Evolutionary conservation across 768 basidiomycete genomes (phyloP).

Genomic region (Coprinopsis marcescibilis): DNA sequence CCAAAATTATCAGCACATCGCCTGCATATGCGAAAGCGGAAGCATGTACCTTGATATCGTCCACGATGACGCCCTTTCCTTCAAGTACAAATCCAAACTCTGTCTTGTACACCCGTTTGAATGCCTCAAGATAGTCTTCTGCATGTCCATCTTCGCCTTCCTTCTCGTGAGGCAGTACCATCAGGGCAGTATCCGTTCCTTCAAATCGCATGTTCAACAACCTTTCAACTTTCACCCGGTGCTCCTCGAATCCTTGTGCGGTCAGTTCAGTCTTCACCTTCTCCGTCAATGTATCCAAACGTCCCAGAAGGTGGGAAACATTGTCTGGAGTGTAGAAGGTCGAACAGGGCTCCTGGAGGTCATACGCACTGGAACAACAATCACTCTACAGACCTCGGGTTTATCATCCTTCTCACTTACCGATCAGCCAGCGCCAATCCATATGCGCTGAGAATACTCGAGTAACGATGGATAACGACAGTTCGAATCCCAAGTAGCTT

Average conservation of each 20-base stretch:
- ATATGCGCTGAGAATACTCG: slow-evolving; percentile 90
- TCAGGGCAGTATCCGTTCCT: slow-evolving; percentile 88
- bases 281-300: slow-evolving; percentile 63
- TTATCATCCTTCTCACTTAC: slow-evolving; percentile 20
- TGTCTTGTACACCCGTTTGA: slow-evolving; percentile 72
- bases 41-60: slow-evolving; percentile 73
- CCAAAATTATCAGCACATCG: slow-evolving; percentile 1
- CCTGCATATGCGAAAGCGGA: background rate
- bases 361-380: slow-evolving; percentile 55
- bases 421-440: slow-evolving; percentile 88
- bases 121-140: slow-evolving; percentile 76
- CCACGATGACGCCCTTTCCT: slow-evolving; percentile 76
- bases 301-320: slow-evolving; percentile 45
- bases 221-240: slow-evolving; percentile 68
- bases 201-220: slow-evolving; percentile 93
- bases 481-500: slow-evolving; percentile 79
- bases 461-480: slow-evolving; percentile 85
- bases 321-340: slow-evolving; percentile 65
- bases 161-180: slow-evolving; percentile 56
- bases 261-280: slow-evolving; percentile 59
- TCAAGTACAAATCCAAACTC: slow-evolving; percentile 93
- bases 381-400: background rate
- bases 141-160: slow-evolving; percentile 48
- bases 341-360: slow-evolving; percentile 87
- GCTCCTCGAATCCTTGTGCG: slow-evolving; percentile 77